Conservation (phyloP, 2,329 filamentous ascomycete genomes). For the Chaetoscypha palmicola region DNA sequence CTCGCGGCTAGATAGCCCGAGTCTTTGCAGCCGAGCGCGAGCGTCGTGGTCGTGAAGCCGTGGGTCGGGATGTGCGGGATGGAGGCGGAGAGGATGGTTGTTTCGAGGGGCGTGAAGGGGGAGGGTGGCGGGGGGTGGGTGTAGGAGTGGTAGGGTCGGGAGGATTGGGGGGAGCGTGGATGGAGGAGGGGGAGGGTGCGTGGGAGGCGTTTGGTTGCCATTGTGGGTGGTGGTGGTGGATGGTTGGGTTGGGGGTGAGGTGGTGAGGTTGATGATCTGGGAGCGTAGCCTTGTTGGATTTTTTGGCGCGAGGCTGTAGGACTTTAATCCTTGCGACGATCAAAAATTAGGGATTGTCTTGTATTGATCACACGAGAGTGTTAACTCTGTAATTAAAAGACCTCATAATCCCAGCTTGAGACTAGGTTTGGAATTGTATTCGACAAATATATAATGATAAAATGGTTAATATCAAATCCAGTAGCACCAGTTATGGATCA, state of each 20-base stretch:
- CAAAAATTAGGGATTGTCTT: too few species aligned
- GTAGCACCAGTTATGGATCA: too few species aligned
- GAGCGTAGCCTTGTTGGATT: neutral
- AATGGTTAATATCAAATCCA: too few species aligned
- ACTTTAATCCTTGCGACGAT: too few species aligned
- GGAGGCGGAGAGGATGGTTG: constrained; percentile 73
- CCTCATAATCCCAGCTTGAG: too few species aligned
- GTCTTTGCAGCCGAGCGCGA: constrained; percentile 74
- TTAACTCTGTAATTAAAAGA: too few species aligned
- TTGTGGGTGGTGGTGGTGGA: neutral
- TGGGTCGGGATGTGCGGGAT: constrained; percentile 69
- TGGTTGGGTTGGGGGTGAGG: neutral
- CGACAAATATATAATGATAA: too few species aligned
- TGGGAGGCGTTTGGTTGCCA: constrained; percentile 5
- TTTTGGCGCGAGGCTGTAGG: neutral
- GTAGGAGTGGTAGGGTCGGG: constrained; percentile 56
- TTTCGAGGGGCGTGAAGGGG: constrained; percentile 63
- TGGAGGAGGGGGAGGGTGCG: neutral
- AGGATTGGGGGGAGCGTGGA: neutral
- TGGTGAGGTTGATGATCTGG: constrained; percentile 1
- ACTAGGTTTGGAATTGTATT: too few species aligned
- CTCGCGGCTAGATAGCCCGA: constrained; percentile 82
- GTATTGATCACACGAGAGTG: too few species aligned
- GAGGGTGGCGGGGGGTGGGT: constrained; percentile 53
- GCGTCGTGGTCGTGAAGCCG: constrained; percentile 71